Base-by-base conservation (phyloP, 768 basidiomycete species). In the Suillus americanus region DNA sequence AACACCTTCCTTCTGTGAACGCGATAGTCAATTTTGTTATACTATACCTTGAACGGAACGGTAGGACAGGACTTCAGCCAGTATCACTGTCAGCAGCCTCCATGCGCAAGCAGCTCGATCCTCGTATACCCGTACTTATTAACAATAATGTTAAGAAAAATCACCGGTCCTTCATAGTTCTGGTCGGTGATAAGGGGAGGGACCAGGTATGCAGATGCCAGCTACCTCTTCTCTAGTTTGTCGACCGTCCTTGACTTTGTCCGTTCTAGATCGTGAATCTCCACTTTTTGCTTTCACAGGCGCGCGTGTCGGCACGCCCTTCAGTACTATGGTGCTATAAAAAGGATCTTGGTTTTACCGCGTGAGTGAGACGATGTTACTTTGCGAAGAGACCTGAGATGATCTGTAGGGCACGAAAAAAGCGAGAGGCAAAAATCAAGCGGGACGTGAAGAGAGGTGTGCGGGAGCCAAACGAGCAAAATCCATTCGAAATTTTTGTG, bases 281-380 rank as follows among this genome's bases (percentile, higher is more conserved):
- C 35, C 97, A 99, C 77, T 99, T 92, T 76, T 75, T 99, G 54
- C 86, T 99, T 20, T 95, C 95, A 0, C 96, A 98, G 80, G 91
- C 92, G 16, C 85, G 91, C 62, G 89, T 95, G 2, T 95, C 93
- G 25, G 91, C 94, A 5, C 83, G 95, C 18, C 95, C 95, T 2
- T 93, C 91, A 8, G 95, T 97, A 2, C 79, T 99, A 66, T 99
- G 97, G 97, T 97, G 95, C 71, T 99, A 99, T 83, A 99, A 97
- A 80, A 99, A 98, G 74, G 96, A 99, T 45, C 83, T 99, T 0
- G 97, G 96, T 0, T 99, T 99, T 73, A 95, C 95, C 10, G 95
- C 86, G 93, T 91, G 69, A 68, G 87, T 80, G 30, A 12, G 23
- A 61, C 20, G 25, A 28, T 28, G 28, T 41, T 41, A 6, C 18